Evolutionary conservation across 2,329 filamentous ascomycete species (phyloP).

Genomic region (Ascochyta viciae-villosae): DNA sequence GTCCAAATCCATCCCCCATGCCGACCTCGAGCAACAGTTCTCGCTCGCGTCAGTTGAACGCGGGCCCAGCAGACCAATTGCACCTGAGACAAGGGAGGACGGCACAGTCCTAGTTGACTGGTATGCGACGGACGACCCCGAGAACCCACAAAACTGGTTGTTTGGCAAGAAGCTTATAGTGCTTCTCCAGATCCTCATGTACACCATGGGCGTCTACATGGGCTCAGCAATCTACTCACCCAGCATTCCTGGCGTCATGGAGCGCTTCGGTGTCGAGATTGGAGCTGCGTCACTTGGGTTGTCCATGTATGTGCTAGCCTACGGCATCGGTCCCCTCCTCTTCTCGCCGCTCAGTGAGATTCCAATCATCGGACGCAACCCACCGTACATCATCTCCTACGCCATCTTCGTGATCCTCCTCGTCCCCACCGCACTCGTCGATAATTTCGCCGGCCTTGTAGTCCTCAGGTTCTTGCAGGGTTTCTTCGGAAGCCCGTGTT

Average conservation of each 20-base stretch:
- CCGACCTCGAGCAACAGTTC: slow-evolving; percentile 52
- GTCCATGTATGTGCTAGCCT: slow-evolving; percentile 68
- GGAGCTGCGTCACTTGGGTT: slow-evolving; percentile 64
- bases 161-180: slow-evolving; percentile 47
- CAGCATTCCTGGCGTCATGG: slow-evolving; percentile 56
- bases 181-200: slow-evolving; percentile 56
- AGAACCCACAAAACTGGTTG: slow-evolving; percentile 52
- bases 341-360: slow-evolving; percentile 73
- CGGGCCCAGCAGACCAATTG: slow-evolving; percentile 46
- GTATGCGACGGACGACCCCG: slow-evolving; percentile 51
- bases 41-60: slow-evolving; percentile 44
- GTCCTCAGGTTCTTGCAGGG: slow-evolving; percentile 56
- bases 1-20: slow-evolving; percentile 42
- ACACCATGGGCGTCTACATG: slow-evolving; percentile 68
- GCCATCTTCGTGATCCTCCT: slow-evolving; percentile 72
- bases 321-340: slow-evolving; percentile 68
- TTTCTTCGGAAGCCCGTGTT: slow-evolving; percentile 49
- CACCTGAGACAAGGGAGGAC: slow-evolving; percentile 44
- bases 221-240: slow-evolving; percentile 61
- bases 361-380: slow-evolving; percentile 70
- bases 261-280: slow-evolving; percentile 60
- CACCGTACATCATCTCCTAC: slow-evolving; percentile 72
- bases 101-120: slow-evolving; percentile 53
- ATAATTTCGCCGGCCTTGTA: slow-evolving; percentile 69
- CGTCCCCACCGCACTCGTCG: slow-evolving; percentile 68